Conservation (phyloP, 164 flowering plant genomes). For the Sedum album region DNA sequence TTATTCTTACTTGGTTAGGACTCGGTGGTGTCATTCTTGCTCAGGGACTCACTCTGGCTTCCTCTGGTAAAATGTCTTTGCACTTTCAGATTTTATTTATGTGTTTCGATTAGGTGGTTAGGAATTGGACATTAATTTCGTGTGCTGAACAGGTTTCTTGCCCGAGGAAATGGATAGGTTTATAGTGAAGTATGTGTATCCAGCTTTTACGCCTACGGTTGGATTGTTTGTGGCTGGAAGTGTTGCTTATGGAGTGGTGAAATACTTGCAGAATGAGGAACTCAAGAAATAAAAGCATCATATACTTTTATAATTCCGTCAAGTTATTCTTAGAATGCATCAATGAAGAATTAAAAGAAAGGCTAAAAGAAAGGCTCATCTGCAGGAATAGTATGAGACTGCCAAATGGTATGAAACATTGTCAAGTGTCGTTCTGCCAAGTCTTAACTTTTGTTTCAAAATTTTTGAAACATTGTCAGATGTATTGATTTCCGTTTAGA, state of each 20-base stretch:
- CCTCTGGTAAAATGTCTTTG: conserved; percentile 51
- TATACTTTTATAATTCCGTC: too few relatives aligned
- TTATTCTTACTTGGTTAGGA: conserved; percentile 77
- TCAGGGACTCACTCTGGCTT: conserved; percentile 60
- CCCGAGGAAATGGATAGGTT: conserved; percentile 92
- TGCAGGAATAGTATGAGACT: too few relatives aligned
- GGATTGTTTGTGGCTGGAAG: conserved; percentile 76
- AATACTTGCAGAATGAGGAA: conserved; percentile 65
- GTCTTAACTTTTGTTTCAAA: too few relatives aligned
- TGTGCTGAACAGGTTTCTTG: conserved; percentile 57
- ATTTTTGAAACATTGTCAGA: too few relatives aligned
- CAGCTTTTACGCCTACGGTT: conserved; percentile 87
- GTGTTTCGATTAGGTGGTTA: not conserved
- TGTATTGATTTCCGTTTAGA: not conserved
- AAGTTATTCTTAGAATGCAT: too few relatives aligned
- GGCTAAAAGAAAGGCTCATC: too few relatives aligned
- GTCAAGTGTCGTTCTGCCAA: too few relatives aligned
- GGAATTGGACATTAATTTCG: not conserved
- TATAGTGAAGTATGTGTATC: conserved; percentile 82
- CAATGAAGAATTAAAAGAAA: too few relatives aligned
- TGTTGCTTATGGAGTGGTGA: conserved; percentile 69
- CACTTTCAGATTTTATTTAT: not conserved
- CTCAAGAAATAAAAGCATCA: conserved; percentile 27
- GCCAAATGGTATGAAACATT: too few relatives aligned
- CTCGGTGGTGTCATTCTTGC: conserved; percentile 61